Evolutionary conservation across 2,329 filamentous ascomycete species (phyloP).

Genomic region (Pestalotiopsis sp.): DNA sequence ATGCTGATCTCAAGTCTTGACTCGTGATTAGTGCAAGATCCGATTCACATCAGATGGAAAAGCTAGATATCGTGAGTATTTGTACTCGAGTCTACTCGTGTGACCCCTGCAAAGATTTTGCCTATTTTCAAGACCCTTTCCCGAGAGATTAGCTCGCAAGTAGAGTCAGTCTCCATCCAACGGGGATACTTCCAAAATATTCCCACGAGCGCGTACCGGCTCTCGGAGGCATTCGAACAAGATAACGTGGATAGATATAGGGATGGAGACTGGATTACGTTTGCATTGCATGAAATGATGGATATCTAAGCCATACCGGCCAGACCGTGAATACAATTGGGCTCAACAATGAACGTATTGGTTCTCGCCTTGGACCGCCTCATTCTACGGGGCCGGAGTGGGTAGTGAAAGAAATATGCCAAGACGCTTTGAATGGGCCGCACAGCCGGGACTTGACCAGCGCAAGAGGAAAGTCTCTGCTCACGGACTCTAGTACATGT

Average conservation of each 20-base stretch:
- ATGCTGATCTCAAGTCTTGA: not conserved
- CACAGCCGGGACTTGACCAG: not conserved
- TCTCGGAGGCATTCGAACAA: not conserved
- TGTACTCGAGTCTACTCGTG: not conserved
- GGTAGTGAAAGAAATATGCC: not conserved
- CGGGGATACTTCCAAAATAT: not conserved
- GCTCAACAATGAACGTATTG: not conserved
- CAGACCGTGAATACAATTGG: not conserved
- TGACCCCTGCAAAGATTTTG: not conserved
- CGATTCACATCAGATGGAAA: not conserved
- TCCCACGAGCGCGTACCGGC: not conserved
- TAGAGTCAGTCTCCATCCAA: not conserved
- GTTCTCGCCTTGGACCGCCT: not conserved
- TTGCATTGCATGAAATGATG: not conserved
- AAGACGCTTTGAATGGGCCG: not conserved
- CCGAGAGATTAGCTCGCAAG: not conserved
- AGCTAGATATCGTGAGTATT: not conserved
- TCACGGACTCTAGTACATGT: no score
- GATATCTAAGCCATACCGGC: not conserved
- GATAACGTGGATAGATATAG: not conserved
- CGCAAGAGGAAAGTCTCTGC: no score
- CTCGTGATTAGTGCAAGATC: not conserved
- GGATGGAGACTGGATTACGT: not conserved
- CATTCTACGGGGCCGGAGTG: not conserved
- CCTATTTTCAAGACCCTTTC: not conserved